Conservation (phyloP, 78 protist species). For the Monosiga brevicollis region DNA sequence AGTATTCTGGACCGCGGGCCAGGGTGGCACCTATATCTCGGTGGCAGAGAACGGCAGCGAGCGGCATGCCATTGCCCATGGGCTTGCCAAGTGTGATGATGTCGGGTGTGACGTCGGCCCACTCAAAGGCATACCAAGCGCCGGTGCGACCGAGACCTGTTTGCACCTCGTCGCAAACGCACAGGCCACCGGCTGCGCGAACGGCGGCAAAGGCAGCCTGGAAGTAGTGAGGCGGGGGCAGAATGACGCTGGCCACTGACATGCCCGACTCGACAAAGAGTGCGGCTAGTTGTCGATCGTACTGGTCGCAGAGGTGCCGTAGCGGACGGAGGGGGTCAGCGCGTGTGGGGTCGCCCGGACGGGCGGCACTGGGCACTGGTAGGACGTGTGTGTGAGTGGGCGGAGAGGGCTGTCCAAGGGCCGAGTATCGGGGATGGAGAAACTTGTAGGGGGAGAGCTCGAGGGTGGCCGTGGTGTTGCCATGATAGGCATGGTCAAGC, state of each 20-base stretch:
- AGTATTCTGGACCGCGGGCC: conserved; percentile 25
- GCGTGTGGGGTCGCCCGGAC: too few species aligned
- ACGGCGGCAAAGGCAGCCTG: conserved; percentile 16
- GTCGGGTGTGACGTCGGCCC: conserved; percentile 58
- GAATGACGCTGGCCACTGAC: conserved; percentile 45
- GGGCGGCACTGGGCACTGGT: conserved; percentile 7
- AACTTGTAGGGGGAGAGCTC: conserved; percentile 12
- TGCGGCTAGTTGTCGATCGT: too few species aligned
- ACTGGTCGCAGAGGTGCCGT: too few species aligned
- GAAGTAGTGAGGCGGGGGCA: conserved; percentile 40
- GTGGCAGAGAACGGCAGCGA: conserved; percentile 58
- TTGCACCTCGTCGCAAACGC: conserved; percentile 80
- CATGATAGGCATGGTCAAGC: conserved; percentile 66
- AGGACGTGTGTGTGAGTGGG: background rate
- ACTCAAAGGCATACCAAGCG: conserved; percentile 13
- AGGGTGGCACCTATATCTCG: conserved; percentile 1
- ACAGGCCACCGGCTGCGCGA: conserved; percentile 58
- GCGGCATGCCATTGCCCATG: conserved; percentile 71
- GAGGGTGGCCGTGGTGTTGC: conserved; percentile 22
- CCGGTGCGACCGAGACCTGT: conserved; percentile 68
- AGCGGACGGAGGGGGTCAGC: too few species aligned
- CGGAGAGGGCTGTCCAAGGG: background rate
- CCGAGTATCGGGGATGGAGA: background rate
- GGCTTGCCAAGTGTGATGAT: conserved; percentile 65
- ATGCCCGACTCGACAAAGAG: conserved; percentile 13